Base-by-base conservation (phyloP, 371 early-diverging fungal species). In the Apophysomyces elegans region DNA sequence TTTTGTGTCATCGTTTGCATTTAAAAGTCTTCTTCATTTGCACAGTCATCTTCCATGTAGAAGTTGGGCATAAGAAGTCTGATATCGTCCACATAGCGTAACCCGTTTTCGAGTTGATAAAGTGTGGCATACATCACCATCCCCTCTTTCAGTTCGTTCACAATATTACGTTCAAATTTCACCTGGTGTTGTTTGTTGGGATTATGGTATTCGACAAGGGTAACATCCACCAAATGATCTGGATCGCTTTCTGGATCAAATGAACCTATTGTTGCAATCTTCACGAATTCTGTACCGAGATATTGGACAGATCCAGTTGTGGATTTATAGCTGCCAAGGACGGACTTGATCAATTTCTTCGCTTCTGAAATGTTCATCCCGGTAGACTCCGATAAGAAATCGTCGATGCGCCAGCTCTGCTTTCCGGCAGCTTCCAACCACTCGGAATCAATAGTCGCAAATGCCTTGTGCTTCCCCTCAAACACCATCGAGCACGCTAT, bases 401-500 rank as follows among this genome's bases (percentile, higher is more conserved):
- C 62, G 7, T 71, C 67, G 36, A 74, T 66, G 26, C 68, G 57
- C n/a, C 71, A 68, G 1, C 66, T 65, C 46, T 70, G 74, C 50
- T 65, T 46, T 3, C 63, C 65, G 0, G 69, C 61, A n/a, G 59
- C 59, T 0, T 58, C 64, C 63, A 71, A 64, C 78, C 76, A 75
- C n/a, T 76, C 73, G 4, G 60, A 63, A 32, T 75, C 75, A 35
- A 72, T 56, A 0, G 41, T 54, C 18, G 54, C 36, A 2, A 69
- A 65, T 11, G 64, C 37, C n/a, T 74, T 60, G 12, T 59, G 57
- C 14, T 73, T 69, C n/a, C 83, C 82, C 32, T 71, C 80, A 56
- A 78, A 84, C 8, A 83, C n/a, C 1, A 75, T 21, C 14, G 69
- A 61, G 58, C 88, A 87, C 2, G 86, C 84, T 43, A 66, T 76